Conservation (phyloP, 352 stramenopile genomes). For the Pythium sukuiense region DNA sequence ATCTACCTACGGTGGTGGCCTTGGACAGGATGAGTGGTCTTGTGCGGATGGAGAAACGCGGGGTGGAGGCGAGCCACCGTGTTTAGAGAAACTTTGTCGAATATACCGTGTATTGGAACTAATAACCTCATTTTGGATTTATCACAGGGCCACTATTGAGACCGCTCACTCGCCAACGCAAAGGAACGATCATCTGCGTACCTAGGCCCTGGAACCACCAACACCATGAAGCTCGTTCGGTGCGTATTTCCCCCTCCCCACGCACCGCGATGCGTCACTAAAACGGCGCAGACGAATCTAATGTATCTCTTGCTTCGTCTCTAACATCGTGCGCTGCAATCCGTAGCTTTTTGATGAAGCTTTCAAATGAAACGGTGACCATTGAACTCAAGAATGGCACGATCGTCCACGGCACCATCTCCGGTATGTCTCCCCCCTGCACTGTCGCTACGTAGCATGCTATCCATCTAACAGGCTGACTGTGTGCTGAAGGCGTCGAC, state of each 20-base stretch:
- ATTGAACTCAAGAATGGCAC: constrained; percentile 99
- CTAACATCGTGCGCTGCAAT: neutral
- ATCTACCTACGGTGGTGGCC: neutral
- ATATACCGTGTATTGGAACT: neutral
- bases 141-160: neutral
- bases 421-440: constrained; percentile 53
- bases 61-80: neutral
- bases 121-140: neutral
- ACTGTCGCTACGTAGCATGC: neutral
- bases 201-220: constrained; percentile 20
- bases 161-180: neutral
- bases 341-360: constrained; percentile 96
- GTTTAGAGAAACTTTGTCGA: neutral
- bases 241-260: constrained; percentile 10
- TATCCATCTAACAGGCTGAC: constrained; percentile 5
- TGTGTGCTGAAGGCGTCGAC: constrained; percentile 89
- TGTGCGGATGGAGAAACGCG: constrained; percentile 16
- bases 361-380: constrained; percentile 98
- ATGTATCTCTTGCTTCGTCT: neutral
- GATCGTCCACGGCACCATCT: constrained; percentile 98
- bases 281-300: neutral
- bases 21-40: constrained; percentile 23
- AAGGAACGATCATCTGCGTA: constrained; percentile 1
- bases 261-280: neutral
- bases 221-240: constrained; percentile 46